Conservation (phyloP, 306 rosid genomes). For the Lagenaria siceraria region DNA sequence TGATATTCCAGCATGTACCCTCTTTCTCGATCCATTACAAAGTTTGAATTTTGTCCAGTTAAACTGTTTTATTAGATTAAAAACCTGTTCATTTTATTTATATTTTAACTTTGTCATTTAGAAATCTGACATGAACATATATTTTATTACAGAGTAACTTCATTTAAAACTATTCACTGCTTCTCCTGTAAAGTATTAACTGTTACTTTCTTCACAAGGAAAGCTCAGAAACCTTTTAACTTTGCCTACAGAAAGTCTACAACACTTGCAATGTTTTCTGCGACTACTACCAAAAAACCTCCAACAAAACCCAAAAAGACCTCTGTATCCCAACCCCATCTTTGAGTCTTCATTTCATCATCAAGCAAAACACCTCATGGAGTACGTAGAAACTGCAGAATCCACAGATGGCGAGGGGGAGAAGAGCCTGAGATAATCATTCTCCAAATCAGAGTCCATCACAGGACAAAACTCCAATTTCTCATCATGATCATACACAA, state of each 20-base stretch:
- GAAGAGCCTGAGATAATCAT: background rate
- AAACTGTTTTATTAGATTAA: background rate
- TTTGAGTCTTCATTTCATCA: background rate
- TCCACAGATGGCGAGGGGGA: background rate
- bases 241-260: background rate
- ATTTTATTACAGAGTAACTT: background rate
- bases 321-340: background rate
- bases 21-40: background rate
- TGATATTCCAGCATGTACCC: background rate
- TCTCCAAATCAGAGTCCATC: slow-evolving; percentile 4
- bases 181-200: background rate
- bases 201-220: background rate
- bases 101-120: background rate
- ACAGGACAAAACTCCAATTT: background rate
- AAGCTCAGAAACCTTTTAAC: background rate
- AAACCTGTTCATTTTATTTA: background rate
- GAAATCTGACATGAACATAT: background rate
- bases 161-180: background rate
- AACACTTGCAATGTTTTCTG: background rate
- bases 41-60: background rate
- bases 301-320: slow-evolving; percentile 3
- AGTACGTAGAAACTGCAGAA: background rate
- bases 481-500: slow-evolving; percentile 6
- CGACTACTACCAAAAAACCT: background rate
- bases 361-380: slow-evolving; percentile 5